These are phyloP conservation scores for Triadica sebifera DNA, from an alignment of 345 rosid genomes.

Conservation along the genomic window DNA sequence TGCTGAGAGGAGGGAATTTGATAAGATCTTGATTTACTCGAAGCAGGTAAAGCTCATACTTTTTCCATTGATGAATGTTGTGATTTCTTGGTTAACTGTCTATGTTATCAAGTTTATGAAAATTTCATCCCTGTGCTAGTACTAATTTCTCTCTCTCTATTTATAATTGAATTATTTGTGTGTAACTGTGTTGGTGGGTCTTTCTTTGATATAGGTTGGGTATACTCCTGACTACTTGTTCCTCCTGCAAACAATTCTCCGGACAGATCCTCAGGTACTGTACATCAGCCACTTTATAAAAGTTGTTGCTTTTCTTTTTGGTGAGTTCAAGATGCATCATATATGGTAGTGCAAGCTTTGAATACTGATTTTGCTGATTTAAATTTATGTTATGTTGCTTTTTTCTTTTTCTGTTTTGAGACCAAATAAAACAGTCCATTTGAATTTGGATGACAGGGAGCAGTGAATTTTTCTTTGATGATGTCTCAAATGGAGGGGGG, in stretches of 20 bases:
- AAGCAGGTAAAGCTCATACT: conserved; percentile 61
- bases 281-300: not conserved
- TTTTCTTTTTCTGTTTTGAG: not conserved
- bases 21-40: conserved; percentile 86
- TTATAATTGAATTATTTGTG: not conserved
- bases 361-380: not conserved
- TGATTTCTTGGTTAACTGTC: not conserved
- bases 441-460: conserved; percentile 58
- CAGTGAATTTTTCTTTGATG: conserved; percentile 97
- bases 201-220: conserved; percentile 59
- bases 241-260: conserved; percentile 97
- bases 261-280: conserved; percentile 92
- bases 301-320: not conserved
- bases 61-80: not conserved
- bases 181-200: not conserved
- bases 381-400: not conserved
- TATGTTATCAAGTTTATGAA: too few relatives aligned
- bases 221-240: conserved; percentile 96
- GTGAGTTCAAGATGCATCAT: not conserved
- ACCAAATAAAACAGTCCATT: not conserved
- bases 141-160: not conserved
- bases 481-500: conserved; percentile 99
- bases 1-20: conserved; percentile 97
- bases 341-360: not conserved
- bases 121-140: not conserved